Evolutionary conservation across 2,329 filamentous ascomycete species (phyloP).

Genomic region (Nemania sp.): DNA sequence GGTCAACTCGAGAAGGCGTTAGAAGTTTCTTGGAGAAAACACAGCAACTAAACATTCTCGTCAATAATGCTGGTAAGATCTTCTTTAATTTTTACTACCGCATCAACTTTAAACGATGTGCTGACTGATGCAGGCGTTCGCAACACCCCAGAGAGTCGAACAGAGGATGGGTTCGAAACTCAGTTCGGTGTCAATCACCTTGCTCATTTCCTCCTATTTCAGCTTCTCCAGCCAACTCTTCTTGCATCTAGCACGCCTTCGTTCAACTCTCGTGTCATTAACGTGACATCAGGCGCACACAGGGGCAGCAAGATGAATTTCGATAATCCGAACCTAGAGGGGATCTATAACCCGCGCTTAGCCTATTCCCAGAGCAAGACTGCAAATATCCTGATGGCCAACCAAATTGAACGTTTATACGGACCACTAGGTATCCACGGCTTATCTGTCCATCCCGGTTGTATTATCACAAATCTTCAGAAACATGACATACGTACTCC

Average conservation of each 20-base stretch:
- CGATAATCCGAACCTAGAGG: constrained; percentile 15
- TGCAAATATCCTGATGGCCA: constrained; percentile 61
- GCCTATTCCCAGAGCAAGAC: constrained; percentile 57
- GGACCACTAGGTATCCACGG: constrained; percentile 55
- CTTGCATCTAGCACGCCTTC: constrained; percentile 15
- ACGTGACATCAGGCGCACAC: constrained; percentile 17
- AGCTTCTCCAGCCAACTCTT: constrained; percentile 20
- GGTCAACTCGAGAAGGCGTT: constrained; percentile 11
- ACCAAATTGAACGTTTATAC: constrained; percentile 60
- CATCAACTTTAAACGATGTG: background rate
- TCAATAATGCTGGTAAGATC: constrained; percentile 24
- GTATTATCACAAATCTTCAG: constrained; percentile 47
- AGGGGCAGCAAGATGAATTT: constrained; percentile 1
- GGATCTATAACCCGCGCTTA: background rate
- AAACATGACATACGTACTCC: background rate
- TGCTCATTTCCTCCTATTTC: constrained; percentile 24
- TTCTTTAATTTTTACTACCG: too few relatives aligned
- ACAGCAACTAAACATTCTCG: constrained; percentile 18
- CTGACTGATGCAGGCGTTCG: background rate
- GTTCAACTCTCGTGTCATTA: constrained; percentile 22
- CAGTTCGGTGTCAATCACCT: constrained; percentile 32
- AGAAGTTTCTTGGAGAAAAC: constrained; percentile 7
- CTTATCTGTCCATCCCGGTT: constrained; percentile 58
- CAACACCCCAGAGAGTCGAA: constrained; percentile 4
- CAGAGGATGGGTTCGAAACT: constrained; percentile 27